phyloP scores from a whole-genome alignment of 805 yeast genomes.

The Metschnikowia bowlesiae region DNA sequence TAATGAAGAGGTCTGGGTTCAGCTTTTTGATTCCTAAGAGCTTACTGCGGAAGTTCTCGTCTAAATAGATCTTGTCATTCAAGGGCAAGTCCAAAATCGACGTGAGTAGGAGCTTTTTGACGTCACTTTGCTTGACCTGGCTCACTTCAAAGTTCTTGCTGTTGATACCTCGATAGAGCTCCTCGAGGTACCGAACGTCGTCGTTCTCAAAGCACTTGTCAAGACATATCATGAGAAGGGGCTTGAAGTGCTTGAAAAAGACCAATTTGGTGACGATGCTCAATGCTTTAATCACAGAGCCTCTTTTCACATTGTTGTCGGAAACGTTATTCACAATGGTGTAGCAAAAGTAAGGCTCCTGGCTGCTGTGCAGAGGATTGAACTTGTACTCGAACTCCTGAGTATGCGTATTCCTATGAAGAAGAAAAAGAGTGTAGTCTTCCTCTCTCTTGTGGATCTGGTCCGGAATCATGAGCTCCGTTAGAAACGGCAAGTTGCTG shows the following conservation, averaged over 20 bases:
- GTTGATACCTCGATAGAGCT: constrained; percentile 31
- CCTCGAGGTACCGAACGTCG: constrained; percentile 19
- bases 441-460: constrained; percentile 55
- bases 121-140: constrained; percentile 22
- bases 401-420: constrained; percentile 41
- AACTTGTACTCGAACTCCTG: constrained; percentile 38
- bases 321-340: constrained; percentile 51
- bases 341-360: constrained; percentile 48
- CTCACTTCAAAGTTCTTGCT: constrained; percentile 24
- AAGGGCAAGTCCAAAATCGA: constrained; percentile 42
- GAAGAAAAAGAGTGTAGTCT: constrained; percentile 53
- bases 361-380: constrained; percentile 29
- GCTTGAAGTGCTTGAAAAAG: constrained; percentile 55
- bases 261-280: constrained; percentile 52
- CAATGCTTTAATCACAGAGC: constrained; percentile 55
- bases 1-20: constrained; percentile 34
- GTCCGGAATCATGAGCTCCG: constrained; percentile 60
- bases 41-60: constrained; percentile 34
- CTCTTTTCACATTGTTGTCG: constrained; percentile 46
- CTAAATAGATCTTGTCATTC: constrained; percentile 37
- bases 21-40: constrained; percentile 26
- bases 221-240: constrained; percentile 50
- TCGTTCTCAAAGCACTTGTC: constrained; percentile 39
- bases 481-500: constrained; percentile 34
- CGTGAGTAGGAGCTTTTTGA: constrained; percentile 37